These are phyloP conservation scores for Gnomoniopsis sp. DNA, from an alignment of 2,329 filamentous ascomycete genomes.

Conservation along the genomic window DNA sequence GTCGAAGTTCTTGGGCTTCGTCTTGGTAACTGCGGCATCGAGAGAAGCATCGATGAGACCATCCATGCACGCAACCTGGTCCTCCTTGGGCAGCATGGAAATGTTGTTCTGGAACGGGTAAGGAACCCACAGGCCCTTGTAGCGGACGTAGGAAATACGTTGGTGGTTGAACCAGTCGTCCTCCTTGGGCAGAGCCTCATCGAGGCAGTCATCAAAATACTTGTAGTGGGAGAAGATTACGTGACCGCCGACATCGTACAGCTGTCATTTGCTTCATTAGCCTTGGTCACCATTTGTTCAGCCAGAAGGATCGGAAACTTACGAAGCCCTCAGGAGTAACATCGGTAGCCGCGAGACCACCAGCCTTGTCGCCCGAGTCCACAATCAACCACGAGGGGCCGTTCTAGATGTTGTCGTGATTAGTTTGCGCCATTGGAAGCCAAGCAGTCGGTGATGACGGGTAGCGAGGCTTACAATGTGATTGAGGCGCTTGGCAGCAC, in stretches of 20 bases:
- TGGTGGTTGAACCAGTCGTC: slow-evolving; percentile 98
- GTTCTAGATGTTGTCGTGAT: slow-evolving; percentile 52
- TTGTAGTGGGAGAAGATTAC: slow-evolving; percentile 99
- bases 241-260: slow-evolving; percentile 97
- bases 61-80: slow-evolving; percentile 91
- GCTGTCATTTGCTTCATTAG: slow-evolving; percentile 45
- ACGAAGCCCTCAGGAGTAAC: slow-evolving; percentile 95
- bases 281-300: not conserved
- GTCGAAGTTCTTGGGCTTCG: slow-evolving; percentile 94
- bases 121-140: slow-evolving; percentile 93
- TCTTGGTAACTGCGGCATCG: slow-evolving; percentile 79
- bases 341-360: slow-evolving; percentile 94
- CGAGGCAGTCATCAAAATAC: slow-evolving; percentile 98
- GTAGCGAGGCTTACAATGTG: slow-evolving; percentile 71
- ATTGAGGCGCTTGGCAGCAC: slow-evolving; percentile 95
- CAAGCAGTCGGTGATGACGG: slow-evolving; percentile 10
- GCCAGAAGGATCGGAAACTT: slow-evolving; percentile 37
- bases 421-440: slow-evolving; percentile 23
- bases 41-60: slow-evolving; percentile 94
- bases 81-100: slow-evolving; percentile 94
- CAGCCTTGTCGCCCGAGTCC: slow-evolving; percentile 86
- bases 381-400: slow-evolving; percentile 94
- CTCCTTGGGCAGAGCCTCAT: slow-evolving; percentile 91
- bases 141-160: slow-evolving; percentile 98
- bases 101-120: slow-evolving; percentile 99